Evolutionary conservation across 1,139 yeast species (phyloP), one percentile per base, ranked within the genome.

Genomic region (Suhomyces wounanorum): DNA sequence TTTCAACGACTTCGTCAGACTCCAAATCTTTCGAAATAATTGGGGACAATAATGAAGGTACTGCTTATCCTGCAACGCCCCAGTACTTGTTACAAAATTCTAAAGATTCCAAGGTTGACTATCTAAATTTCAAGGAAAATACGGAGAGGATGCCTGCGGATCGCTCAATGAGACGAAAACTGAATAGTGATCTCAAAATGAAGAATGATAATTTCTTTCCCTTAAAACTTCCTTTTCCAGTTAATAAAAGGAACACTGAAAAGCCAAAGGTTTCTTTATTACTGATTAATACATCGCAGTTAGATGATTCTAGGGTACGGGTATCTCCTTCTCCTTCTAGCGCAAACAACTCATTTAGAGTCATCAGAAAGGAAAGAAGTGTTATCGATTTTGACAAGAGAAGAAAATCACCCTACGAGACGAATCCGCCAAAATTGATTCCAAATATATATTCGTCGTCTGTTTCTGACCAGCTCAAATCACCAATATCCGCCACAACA

Each of bases 371-470:
- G n/a, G 83, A 80, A 40, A 74, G 79, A 14, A 72, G 81, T 28
- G 95, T 87, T 62, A 88, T 89, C 52, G 91, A 90, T 67, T 89
- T 89, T 64, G 95, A 89, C 61, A 85, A 89, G 60, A 75, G 92
- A 49, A 72, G 96, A 42, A 83, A 84, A 47, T 85, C 96, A 0
- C 96, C 96, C 0, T 87, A 81, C 59, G 84, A 78, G 42, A 56
- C 67, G 3, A 75, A 73, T 48, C 70, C 77, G 1, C 79, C 81
- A 0, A 74, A 74, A 50, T 58, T 71, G 44, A 75, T 75, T 33
- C 75, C 78, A 8, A 76, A 73, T 52, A 76, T 75, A 16, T 74
- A 73, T 52, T 70, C 78, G 0, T 74, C 78, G 0, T 75, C 79
- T 1, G 72, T 75, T 3, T 64, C 67, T 0, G 72, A 72, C 54